phyloP scores from a whole-genome alignment of 495 filamentous ascomycete species.

The Lasiosphaeria ovina region DNA sequence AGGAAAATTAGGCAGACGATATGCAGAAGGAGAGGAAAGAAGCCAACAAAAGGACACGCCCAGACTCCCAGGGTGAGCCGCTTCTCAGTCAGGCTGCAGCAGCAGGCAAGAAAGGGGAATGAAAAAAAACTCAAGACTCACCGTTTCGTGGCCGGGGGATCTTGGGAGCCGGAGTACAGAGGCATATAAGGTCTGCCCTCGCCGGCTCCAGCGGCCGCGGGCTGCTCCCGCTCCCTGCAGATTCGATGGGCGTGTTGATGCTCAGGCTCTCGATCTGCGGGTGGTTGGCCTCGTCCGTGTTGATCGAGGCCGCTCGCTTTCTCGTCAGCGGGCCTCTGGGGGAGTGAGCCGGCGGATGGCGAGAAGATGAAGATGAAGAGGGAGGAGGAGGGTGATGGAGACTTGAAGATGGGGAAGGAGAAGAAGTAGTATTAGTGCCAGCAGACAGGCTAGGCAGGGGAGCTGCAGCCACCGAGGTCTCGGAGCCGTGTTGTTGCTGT shows the following conservation, averaged over 20 bases:
- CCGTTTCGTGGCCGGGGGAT: slow-evolving; percentile 94
- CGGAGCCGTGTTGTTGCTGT: not conserved
- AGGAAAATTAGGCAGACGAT: not conserved
- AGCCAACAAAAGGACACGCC: not conserved
- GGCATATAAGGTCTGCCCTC: slow-evolving; percentile 60
- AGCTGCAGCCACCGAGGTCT: not conserved
- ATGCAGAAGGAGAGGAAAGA: not conserved
- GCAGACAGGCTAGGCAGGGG: not conserved
- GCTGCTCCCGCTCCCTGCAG: slow-evolving; percentile 3
- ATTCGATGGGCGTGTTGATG: slow-evolving; percentile 29
- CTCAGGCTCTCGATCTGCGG: slow-evolving; percentile 41
- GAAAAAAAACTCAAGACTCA: slow-evolving; percentile 38
- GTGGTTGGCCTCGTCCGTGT: slow-evolving; percentile 45
- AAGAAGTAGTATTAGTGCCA: not conserved
- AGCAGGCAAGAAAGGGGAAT: slow-evolving; percentile 1
- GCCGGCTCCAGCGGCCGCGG: slow-evolving; percentile 23
- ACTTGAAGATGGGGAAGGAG: not conserved
- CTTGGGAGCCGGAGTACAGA: slow-evolving; percentile 91
- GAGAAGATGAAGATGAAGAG: not conserved
- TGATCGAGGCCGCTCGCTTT: slow-evolving; percentile 50
- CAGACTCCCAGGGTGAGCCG: too few relatives aligned
- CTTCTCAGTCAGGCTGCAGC: too few relatives aligned
- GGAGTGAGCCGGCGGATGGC: not conserved
- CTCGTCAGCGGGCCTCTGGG: slow-evolving; percentile 29
- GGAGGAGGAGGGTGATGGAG: slow-evolving; percentile 1